Base-by-base conservation (phyloP, 495 filamentous ascomycete genomes). In the Annulohypoxylon bovei region DNA sequence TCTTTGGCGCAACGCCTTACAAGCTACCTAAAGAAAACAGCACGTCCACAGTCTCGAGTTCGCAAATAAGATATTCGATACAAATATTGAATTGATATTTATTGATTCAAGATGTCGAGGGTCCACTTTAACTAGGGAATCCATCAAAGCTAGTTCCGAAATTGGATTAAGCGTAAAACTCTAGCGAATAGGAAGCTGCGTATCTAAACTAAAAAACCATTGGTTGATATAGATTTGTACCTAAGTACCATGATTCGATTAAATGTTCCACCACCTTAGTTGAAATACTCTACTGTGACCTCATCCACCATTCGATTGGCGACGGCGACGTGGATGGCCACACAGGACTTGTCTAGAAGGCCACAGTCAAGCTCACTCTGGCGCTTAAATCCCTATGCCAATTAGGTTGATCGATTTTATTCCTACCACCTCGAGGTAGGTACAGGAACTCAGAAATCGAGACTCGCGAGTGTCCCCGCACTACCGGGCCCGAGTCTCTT, bases 401-500 rank as follows among this genome's bases (percentile, higher is more conserved):
- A 39, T 39, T n/a, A 39, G 16, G n/a, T 56, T 32, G 53, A 56
- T 56, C 32, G 18, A n/a, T n/a, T 6, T 27, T 11, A 11, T 20
- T 23, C 22, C 16, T 20, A 42, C 39, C 18, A 42, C 2, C 39
- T 18, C n/a, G 6, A 3, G 39, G n/a, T n/a, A 42, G 16, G 39
- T 42, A 39, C 33, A 39, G 20, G 20, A 14, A 56, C 16, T 25
- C 7, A 6, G 32, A 56, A 39, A 9, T n/a, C 20, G 18, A 23
- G 11, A 25, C 55, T 11, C 37, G 44, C 33, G 27, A 53, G 60
- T 49, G 44, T 47, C 50, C 47, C 46, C 56, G 30, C 37, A 62
- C 37, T 42, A 40, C 20, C 46, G 30, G 11, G 63, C 22, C 60
- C 37, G 12, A 54, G 27, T 12, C 44, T 22, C n/a, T 18, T 18